Conservation (phyloP, 345 rosid species). For the Corchorus capsularis region DNA sequence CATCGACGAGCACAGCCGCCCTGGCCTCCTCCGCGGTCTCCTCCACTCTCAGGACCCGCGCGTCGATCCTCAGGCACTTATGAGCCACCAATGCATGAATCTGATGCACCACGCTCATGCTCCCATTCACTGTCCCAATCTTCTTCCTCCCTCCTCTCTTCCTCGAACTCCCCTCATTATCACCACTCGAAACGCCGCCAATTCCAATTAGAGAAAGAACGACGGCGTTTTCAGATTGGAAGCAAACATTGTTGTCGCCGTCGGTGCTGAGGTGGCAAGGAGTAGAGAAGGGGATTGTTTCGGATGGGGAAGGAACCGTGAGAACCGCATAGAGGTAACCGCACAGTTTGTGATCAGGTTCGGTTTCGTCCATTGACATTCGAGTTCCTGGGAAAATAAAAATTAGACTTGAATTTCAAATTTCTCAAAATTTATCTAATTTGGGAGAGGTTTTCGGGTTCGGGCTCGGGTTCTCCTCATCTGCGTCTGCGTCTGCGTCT, state of each 20-base stretch:
- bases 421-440: too few relatives aligned
- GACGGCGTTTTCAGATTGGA: conserved; percentile 47
- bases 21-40: conserved; percentile 45
- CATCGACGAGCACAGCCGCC: conserved; percentile 74
- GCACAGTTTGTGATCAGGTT: conserved; percentile 59
- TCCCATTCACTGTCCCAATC: conserved; percentile 79
- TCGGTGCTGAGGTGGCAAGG: conserved; percentile 52
- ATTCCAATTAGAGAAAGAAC: conserved; percentile 29
- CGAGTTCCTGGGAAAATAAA: too few relatives aligned
- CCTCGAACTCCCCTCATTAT: conserved; percentile 22
- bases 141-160: conserved; percentile 42
- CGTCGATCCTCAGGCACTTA: conserved; percentile 56
- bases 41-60: conserved; percentile 47
- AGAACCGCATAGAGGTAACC: conserved; percentile 74
- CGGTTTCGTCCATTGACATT: conserved; percentile 28
- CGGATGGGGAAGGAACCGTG: conserved; percentile 26
- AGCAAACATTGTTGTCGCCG: conserved; percentile 37
- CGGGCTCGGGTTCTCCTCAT: too few relatives aligned
- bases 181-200: conserved; percentile 7
- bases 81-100: conserved; percentile 56
- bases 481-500: too few relatives aligned
- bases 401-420: too few relatives aligned
- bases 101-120: conserved; percentile 71
- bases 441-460: too few relatives aligned
- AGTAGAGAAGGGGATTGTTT: conserved; percentile 24